Percentiles rank a stretch among this genome's conserved stretches.
phyloP scores from a whole-genome alignment of 352 stramenopile species.

The Elongisporangium undulatum region DNA sequence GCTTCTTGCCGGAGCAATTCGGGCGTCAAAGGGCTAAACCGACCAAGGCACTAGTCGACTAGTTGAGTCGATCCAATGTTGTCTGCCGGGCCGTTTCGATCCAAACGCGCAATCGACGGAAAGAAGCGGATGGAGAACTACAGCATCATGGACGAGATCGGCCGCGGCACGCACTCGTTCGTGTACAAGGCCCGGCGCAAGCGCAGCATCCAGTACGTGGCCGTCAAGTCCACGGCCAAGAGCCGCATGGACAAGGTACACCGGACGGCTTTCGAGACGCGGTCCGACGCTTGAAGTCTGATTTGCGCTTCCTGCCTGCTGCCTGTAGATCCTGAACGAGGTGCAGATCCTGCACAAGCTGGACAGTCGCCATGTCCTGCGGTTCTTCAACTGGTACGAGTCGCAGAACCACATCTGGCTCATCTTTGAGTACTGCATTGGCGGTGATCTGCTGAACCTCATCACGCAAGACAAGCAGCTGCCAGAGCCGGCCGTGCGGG shows the following conservation, averaged over 20 bases:
- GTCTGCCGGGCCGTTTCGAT: neutral
- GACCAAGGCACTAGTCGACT: neutral
- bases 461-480: conserved; percentile 86
- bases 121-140: conserved; percentile 88
- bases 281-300: conserved; percentile 2
- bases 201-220: conserved; percentile 91
- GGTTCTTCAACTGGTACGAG: conserved; percentile 96
- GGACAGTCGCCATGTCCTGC: conserved; percentile 80
- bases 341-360: conserved; percentile 88
- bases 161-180: conserved; percentile 86
- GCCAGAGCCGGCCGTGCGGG: conserved; percentile 72
- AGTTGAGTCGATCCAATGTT: neutral
- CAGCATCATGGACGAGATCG: conserved; percentile 94
- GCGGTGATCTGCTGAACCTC: conserved; percentile 87
- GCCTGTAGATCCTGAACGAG: conserved; percentile 72
- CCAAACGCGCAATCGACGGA: neutral
- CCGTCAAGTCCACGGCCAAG: conserved; percentile 92
- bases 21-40: conserved; percentile 3
- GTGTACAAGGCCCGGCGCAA: conserved; percentile 92
- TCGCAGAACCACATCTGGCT: conserved; percentile 95
- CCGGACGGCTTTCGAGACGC: conserved; percentile 9
- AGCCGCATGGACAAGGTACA: conserved; percentile 89
- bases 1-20: conserved; percentile 3
- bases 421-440: conserved; percentile 93
- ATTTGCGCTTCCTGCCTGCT: conserved; percentile 3